A percentile compares a stretch with the other conserved stretches of the same genome.
Conservation (phyloP, 257 asterid species). For the Petunia secreta region DNA sequence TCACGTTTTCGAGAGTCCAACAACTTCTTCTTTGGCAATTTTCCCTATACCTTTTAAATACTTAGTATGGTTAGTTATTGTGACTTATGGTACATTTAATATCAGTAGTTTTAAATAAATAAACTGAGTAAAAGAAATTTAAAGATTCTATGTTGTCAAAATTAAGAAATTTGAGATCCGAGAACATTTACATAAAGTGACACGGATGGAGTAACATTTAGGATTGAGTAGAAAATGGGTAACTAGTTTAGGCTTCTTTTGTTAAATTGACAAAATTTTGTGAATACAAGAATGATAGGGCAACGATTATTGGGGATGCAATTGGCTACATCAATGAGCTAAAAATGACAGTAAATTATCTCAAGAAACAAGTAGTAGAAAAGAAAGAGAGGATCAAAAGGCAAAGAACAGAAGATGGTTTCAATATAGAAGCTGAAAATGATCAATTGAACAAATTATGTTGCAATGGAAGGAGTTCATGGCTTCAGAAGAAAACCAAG, state of each 20-base stretch:
- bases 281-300: constrained; percentile 54
- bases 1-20: too few species aligned
- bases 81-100: too few species aligned
- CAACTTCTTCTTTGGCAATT: too few species aligned
- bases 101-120: too few species aligned
- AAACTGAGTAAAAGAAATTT: too few species aligned
- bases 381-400: constrained; percentile 71
- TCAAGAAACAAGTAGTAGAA: constrained; percentile 59
- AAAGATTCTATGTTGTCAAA: too few species aligned
- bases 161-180: too few species aligned
- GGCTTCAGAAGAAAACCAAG: constrained; percentile 74
- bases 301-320: constrained; percentile 62
- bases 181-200: too few species aligned
- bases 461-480: constrained; percentile 63
- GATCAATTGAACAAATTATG: constrained; percentile 24
- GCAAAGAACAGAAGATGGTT: constrained; percentile 45
- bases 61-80: too few species aligned
- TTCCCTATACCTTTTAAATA: too few species aligned
- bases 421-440: constrained; percentile 32
- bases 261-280: neutral
- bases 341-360: constrained; percentile 56
- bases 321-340: constrained; percentile 66
- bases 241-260: neutral
- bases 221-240: too few species aligned
- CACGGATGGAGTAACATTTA: too few species aligned